These are phyloP conservation scores for Logfia minima DNA, from an alignment of 129 eudicot species.

Conservation along the genomic window DNA sequence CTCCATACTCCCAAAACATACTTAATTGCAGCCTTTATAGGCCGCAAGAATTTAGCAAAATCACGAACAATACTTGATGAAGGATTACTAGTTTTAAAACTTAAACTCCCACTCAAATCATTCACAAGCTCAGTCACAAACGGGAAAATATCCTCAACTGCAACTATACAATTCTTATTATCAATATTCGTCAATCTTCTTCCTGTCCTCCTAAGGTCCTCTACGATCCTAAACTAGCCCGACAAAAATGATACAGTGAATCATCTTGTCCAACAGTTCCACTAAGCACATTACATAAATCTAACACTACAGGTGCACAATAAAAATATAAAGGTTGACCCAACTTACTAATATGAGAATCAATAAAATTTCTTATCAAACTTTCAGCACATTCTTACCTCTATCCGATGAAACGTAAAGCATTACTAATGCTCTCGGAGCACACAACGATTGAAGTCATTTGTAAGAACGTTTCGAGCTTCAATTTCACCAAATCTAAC, in stretches of 20 bases:
- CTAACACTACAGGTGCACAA: constrained; percentile 58
- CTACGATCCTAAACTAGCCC: constrained; percentile 64
- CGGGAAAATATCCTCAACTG: constrained; percentile 50
- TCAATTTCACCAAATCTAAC: constrained; percentile 12
- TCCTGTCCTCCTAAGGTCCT: constrained; percentile 31
- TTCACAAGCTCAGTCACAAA: constrained; percentile 61
- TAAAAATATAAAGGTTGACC: constrained; percentile 30
- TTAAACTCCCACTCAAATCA: constrained; percentile 41
- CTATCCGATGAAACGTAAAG: constrained; percentile 49
- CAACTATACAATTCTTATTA: constrained; percentile 25
- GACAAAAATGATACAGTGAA: constrained; percentile 51
- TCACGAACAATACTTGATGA: constrained; percentile 45
- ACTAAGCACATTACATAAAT: constrained; percentile 70
- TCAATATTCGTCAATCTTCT: constrained; percentile 14
- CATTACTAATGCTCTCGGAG: constrained; percentile 61
- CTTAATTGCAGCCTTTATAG: constrained; percentile 38
- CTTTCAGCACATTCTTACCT: constrained; percentile 51
- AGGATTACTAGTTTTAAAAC: constrained; percentile 29
- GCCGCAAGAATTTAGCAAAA: constrained; percentile 55
- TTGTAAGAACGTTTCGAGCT: constrained; percentile 25
- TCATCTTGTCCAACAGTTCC: constrained; percentile 38
- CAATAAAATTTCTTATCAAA: constrained; percentile 44
- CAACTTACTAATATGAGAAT: constrained; percentile 23
- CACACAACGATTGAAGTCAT: constrained; percentile 50
- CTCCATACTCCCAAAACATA: constrained; percentile 7